A percentile compares a stretch with the other conserved stretches of the same genome.
Conservation (phyloP, 768 basidiomycete genomes). For the Leccinellum albellum region DNA sequence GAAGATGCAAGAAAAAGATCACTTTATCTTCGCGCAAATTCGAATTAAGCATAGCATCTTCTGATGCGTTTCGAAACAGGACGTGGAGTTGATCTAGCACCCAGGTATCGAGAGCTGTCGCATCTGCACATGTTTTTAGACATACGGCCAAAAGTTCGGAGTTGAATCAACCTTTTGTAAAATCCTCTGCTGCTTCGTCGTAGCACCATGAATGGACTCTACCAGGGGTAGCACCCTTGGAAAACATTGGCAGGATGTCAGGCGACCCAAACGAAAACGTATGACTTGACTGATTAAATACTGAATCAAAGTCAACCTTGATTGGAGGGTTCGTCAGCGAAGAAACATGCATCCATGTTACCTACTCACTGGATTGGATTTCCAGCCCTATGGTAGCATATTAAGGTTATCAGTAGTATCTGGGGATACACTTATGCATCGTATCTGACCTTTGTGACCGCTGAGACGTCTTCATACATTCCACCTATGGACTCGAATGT, state of each 20-base stretch:
- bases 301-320: conserved; percentile 77
- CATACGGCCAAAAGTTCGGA: neutral
- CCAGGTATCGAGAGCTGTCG: conserved; percentile 75
- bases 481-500: conserved; percentile 47
- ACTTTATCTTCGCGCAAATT: conserved; percentile 57
- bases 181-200: conserved; percentile 75
- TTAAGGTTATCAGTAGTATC: conserved; percentile 5
- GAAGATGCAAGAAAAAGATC: conserved; percentile 79
- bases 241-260: conserved; percentile 87
- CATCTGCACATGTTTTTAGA: conserved; percentile 44
- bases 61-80: conserved; percentile 63
- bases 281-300: conserved; percentile 76
- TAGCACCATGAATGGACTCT: conserved; percentile 77
- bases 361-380: conserved; percentile 65
- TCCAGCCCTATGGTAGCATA: conserved; percentile 61
- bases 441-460: conserved; percentile 69
- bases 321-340: conserved; percentile 1
- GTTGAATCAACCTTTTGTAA: conserved; percentile 62
- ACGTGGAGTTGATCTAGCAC: conserved; percentile 63
- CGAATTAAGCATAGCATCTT: conserved; percentile 43
- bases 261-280: conserved; percentile 87
- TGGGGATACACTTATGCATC: neutral
- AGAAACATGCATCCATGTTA: neutral
- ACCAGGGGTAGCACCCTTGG: conserved; percentile 63
- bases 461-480: conserved; percentile 89